Percentiles rank a stretch among this genome's conserved stretches.
These are phyloP conservation scores for Stipa capillata DNA, from an alignment of 176 grass and related monocot genomes.

Conservation along the genomic window DNA sequence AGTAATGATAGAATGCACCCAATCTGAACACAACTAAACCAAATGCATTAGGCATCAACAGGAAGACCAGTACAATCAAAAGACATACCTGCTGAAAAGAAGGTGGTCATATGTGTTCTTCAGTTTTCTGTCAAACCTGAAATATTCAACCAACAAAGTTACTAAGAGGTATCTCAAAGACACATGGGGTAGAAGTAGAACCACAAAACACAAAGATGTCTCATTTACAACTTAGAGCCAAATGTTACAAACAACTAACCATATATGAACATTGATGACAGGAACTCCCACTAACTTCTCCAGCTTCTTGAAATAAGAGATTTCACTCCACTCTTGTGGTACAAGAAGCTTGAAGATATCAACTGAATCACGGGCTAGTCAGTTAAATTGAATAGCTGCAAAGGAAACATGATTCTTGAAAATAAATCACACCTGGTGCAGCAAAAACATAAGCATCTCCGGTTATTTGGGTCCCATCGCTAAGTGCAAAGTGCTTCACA, in stretches of 20 bases:
- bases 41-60: slow-evolving; percentile 18
- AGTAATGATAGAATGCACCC: background rate
- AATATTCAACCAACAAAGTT: slow-evolving; percentile 22
- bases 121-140: slow-evolving; percentile 95
- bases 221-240: slow-evolving; percentile 16
- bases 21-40: slow-evolving; percentile 4
- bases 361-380: slow-evolving; percentile 57
- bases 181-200: slow-evolving; percentile 7
- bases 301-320: slow-evolving; percentile 82
- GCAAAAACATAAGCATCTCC: slow-evolving; percentile 95
- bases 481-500: slow-evolving; percentile 78
- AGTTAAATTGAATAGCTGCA: slow-evolving; percentile 20
- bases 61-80: background rate
- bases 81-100: slow-evolving; percentile 83
- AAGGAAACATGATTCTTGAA: slow-evolving; percentile 15
- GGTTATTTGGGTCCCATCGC: slow-evolving; percentile 60
- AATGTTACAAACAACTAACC: slow-evolving; percentile 46
- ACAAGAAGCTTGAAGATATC: slow-evolving; percentile 97
- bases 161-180: background rate
- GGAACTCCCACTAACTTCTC: slow-evolving; percentile 96
- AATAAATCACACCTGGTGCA: slow-evolving; percentile 54
- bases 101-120: slow-evolving; percentile 95
- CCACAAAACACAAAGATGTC: background rate
- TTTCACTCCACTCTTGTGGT: slow-evolving; percentile 93
- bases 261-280: slow-evolving; percentile 99